Conservation (phyloP, 352 stramenopile species). For the Phytophthora multivora region DNA sequence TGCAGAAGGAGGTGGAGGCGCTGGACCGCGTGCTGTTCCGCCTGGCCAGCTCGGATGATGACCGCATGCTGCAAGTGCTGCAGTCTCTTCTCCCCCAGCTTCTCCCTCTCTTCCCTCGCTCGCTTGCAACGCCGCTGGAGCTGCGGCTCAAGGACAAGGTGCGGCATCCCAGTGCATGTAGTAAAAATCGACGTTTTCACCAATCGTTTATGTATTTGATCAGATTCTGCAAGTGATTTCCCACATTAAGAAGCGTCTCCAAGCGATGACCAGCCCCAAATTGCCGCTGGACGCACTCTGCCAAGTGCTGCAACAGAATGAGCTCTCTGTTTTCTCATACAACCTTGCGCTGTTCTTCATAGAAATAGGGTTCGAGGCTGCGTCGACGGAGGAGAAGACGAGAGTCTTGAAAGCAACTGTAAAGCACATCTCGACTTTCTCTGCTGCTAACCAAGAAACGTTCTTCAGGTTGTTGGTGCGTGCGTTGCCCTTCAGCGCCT, state of each 20-base stretch:
- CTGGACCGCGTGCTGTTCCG: slow-evolving; percentile 82
- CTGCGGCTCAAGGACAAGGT: slow-evolving; percentile 78
- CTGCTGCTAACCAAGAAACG: slow-evolving; percentile 55
- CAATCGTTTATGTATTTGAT: neutral
- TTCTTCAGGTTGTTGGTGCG: slow-evolving; percentile 70
- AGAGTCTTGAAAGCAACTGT: slow-evolving; percentile 43
- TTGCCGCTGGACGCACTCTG: slow-evolving; percentile 61
- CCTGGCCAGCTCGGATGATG: slow-evolving; percentile 69
- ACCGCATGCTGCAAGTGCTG: slow-evolving; percentile 64
- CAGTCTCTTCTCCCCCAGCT: slow-evolving; percentile 73
- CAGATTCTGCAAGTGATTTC: slow-evolving; percentile 77
- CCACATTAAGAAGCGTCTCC: slow-evolving; percentile 76
- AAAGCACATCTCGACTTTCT: slow-evolving; percentile 35
- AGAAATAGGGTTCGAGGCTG: slow-evolving; percentile 73
- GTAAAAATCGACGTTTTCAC: neutral
- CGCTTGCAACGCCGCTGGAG: slow-evolving; percentile 38
- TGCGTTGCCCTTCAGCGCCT: slow-evolving; percentile 45
- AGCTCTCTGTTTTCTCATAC: slow-evolving; percentile 58
- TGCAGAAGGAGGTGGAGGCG: slow-evolving; percentile 64
- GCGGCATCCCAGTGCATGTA: neutral
- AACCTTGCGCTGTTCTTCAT: slow-evolving; percentile 83
- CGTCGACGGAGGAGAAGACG: slow-evolving; percentile 46
- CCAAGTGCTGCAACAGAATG: slow-evolving; percentile 41
- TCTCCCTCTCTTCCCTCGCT: slow-evolving; percentile 59
- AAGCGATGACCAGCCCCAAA: slow-evolving; percentile 47